Conservation (phyloP, 2,329 filamentous ascomycete species). For the Botrytis hyacinthi region DNA sequence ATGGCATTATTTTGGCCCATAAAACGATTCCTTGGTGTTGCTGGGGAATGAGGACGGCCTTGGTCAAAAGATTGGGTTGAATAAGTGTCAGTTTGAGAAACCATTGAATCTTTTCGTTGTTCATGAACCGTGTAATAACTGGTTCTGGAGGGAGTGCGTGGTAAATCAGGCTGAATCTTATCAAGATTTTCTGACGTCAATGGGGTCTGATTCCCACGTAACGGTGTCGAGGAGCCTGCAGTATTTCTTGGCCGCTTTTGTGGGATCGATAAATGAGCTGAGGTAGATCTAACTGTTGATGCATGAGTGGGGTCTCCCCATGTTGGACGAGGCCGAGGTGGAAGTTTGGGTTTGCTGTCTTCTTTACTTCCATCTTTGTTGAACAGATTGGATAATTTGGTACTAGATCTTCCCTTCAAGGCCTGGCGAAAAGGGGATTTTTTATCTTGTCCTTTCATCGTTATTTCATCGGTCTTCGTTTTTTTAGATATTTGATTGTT, state of each 20-base stretch:
- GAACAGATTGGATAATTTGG: constrained; percentile 49
- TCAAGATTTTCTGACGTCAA: constrained; percentile 44
- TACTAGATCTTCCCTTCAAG: constrained; percentile 50
- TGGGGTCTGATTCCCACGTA: constrained; percentile 42
- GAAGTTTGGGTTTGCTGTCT: constrained; percentile 31
- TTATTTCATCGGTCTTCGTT: constrained; percentile 34
- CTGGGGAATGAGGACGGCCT: constrained; percentile 48
- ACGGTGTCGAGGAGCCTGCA: constrained; percentile 32
- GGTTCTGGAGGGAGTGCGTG: constrained; percentile 46
- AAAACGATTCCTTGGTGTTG: constrained; percentile 36
- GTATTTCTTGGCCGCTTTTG: constrained; percentile 38
- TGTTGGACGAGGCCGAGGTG: constrained; percentile 28
- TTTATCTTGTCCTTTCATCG: constrained; percentile 43
- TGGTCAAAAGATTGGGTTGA: constrained; percentile 49
- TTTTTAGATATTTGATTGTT: constrained; percentile 39
- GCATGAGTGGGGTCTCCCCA: constrained; percentile 32
- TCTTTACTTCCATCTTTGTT: constrained; percentile 45
- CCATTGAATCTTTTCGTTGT: constrained; percentile 51
- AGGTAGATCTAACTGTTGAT: constrained; percentile 26
- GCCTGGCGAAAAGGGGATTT: constrained; percentile 49
- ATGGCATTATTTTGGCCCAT: constrained; percentile 37
- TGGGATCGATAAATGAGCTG: constrained; percentile 37
- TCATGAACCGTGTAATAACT: constrained; percentile 53
- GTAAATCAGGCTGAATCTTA: constrained; percentile 26
- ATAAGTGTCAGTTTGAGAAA: constrained; percentile 56